Evolutionary conservation across 805 yeast species (phyloP), one percentile per base, ranked within the genome.

Genomic region (Wickerhamiella australiensis): DNA sequence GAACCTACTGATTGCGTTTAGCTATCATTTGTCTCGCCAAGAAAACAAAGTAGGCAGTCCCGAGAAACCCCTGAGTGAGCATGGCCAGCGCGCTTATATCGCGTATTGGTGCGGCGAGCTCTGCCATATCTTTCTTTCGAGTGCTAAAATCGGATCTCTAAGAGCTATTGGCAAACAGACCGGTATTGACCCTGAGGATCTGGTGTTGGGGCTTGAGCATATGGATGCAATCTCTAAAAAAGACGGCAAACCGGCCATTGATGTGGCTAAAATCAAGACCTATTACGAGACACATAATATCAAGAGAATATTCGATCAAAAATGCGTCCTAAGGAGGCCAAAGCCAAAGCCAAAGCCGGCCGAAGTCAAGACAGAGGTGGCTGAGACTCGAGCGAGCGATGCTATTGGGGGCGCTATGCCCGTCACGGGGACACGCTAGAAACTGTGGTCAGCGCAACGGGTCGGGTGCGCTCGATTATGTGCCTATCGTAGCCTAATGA

Each of bases 41-140:
- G 84, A 83, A 40, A 78, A 76, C 26, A 57, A 69, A 18, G 64
- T 76, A 1, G 86, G 95, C 52, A 94, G 96, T 0, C 98, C 98
- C 0, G 98, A 92, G 61, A 74, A 79, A 55, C 98, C 98, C 0
- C 67, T 92, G 8, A 83, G 95, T 5, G 80, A 82, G 0, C 83
- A 79, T 64, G 98, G 98, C 0, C 71, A 73, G 47, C 67, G 76
- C 8, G 76, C 88, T 5, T 92, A 87, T 59, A 59, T 83, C 17
- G 67, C 74, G 13, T 88, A 76, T 64, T 92, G 97, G 98, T 69
- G 82, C 5, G 69, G 73, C 44, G 62, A 68, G 3, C 54, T 83
- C 0, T 70, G 75, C 5, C 52, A 56, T 18, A 42, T 45, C 5
- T 35, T 64, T 3, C 49, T 57, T 13, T 21, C 37, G 13, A 44